phyloP scores from a whole-genome alignment of 2,329 filamentous ascomycete genomes.

The Blastomyces silverae region DNA sequence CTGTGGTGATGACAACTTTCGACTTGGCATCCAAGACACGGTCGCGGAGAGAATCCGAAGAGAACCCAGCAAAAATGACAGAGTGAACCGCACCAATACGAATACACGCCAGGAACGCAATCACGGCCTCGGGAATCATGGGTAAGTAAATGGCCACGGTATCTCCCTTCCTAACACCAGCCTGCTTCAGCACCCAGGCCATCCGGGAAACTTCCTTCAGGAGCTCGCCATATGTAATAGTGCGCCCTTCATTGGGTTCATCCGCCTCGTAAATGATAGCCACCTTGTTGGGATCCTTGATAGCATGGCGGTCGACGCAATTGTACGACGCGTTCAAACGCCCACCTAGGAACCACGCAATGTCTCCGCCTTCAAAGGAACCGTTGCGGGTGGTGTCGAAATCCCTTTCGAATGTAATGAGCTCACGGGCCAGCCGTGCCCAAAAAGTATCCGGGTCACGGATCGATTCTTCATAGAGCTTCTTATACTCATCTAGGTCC shows the following conservation, averaged over 20 bases:
- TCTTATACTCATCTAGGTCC: constrained; percentile 56
- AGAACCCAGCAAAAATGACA: constrained; percentile 96
- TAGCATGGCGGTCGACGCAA: constrained; percentile 92
- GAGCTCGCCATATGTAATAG: constrained; percentile 86
- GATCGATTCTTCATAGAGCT: constrained; percentile 75
- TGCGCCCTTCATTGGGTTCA: constrained; percentile 78
- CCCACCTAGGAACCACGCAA: constrained; percentile 91
- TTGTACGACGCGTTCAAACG: constrained; percentile 95
- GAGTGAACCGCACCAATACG: constrained; percentile 96
- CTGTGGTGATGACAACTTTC: constrained; percentile 91
- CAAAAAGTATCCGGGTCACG: constrained; percentile 84
- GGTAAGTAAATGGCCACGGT: constrained; percentile 95
- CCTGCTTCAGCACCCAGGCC: constrained; percentile 82
- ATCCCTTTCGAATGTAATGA: constrained; percentile 82
- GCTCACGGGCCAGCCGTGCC: constrained; percentile 75
- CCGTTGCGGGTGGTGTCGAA: constrained; percentile 85
- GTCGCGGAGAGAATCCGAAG: constrained; percentile 88
- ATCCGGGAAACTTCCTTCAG: constrained; percentile 83
- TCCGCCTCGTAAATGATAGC: constrained; percentile 99
- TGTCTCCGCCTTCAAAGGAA: constrained; percentile 70
- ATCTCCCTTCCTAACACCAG: constrained; percentile 95
- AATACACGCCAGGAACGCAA: constrained; percentile 83
- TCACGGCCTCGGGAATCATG: constrained; percentile 94
- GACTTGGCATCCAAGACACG: constrained; percentile 85
- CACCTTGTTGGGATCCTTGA: constrained; percentile 84